Conservation (phyloP, 805 yeast genomes). For the Kuraishia floccosa region DNA sequence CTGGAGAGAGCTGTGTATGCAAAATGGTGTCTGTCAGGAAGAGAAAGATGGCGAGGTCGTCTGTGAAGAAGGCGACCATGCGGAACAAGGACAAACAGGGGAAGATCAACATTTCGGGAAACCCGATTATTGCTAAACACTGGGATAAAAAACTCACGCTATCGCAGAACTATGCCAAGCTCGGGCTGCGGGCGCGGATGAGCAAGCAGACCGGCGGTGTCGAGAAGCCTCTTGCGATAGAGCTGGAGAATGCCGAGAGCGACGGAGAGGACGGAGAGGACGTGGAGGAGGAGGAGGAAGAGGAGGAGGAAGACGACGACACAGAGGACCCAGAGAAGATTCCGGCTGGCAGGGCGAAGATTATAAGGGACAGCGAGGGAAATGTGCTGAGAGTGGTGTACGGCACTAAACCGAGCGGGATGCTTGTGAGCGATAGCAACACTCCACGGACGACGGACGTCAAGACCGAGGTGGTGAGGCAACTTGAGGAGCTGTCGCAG, state of each 20-base stretch:
- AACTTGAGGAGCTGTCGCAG: slow-evolving; percentile 54
- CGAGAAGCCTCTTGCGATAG: slow-evolving; percentile 36
- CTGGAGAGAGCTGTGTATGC: too few species aligned
- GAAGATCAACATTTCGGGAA: slow-evolving; percentile 52
- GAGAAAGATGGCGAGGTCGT: slow-evolving; percentile 71
- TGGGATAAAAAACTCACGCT: slow-evolving; percentile 84
- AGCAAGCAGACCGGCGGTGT: slow-evolving; percentile 70
- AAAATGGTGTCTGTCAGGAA: slow-evolving; percentile 52
- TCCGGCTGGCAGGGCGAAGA: slow-evolving; percentile 70
- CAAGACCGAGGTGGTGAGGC: slow-evolving; percentile 50
- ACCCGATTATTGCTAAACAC: slow-evolving; percentile 76
- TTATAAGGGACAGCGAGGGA: slow-evolving; percentile 60
- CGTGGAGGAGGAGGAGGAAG: slow-evolving; percentile 24
- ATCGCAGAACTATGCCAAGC: slow-evolving; percentile 72
- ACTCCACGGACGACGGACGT: too few species aligned
- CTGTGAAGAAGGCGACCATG: slow-evolving; percentile 60
- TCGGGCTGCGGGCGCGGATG: slow-evolving; percentile 66
- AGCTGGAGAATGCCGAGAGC: slow-evolving; percentile 14
- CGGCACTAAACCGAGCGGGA: slow-evolving; percentile 35
- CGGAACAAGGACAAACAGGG: slow-evolving; percentile 60
- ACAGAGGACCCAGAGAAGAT: slow-evolving; percentile 48
- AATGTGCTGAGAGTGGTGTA: slow-evolving; percentile 56
- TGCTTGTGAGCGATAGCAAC: slow-evolving; percentile 20
- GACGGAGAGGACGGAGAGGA: slow-evolving; percentile 27
- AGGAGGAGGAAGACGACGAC: slow-evolving; percentile 18